phyloP scores from a whole-genome alignment of 495 filamentous ascomycete species.

The Hypoxylon rickii region DNA sequence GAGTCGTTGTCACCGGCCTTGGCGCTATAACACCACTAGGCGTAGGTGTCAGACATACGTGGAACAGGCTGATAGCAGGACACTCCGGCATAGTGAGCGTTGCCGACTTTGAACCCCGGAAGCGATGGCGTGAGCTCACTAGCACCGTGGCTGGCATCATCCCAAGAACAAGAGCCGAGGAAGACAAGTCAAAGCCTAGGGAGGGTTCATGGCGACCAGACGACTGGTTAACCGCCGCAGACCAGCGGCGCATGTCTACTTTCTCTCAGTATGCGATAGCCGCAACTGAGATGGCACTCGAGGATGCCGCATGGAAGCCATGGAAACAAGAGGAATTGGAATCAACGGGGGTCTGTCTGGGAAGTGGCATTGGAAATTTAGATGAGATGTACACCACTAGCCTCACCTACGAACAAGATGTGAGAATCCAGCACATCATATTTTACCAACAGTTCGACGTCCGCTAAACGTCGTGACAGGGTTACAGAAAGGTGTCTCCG shows the following conservation, averaged over 20 bases:
- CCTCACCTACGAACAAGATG: slow-evolving; percentile 73
- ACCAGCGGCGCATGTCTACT: slow-evolving; percentile 83
- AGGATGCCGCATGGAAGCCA: slow-evolving; percentile 82
- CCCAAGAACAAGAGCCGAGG: too few species aligned
- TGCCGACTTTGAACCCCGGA: slow-evolving; percentile 54
- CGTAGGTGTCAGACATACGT: slow-evolving; percentile 76
- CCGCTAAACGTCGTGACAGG: slow-evolving; percentile 50
- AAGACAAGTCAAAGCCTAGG: slow-evolving; percentile 10
- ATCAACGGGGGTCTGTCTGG: slow-evolving; percentile 85
- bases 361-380: slow-evolving; percentile 95
- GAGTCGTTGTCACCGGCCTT: slow-evolving; percentile 93
- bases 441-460: background rate
- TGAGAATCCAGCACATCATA: slow-evolving; percentile 51
- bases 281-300: slow-evolving; percentile 82
- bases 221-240: slow-evolving; percentile 74
- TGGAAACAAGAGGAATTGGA: slow-evolving; percentile 63
- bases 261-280: slow-evolving; percentile 93
- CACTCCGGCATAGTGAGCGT: slow-evolving; percentile 80
- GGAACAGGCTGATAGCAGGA: slow-evolving; percentile 78
- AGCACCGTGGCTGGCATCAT: slow-evolving; percentile 85
- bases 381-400: slow-evolving; percentile 86
- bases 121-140: slow-evolving; percentile 68
- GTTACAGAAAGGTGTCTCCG: slow-evolving; percentile 89
- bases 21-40: slow-evolving; percentile 91
- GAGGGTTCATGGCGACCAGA: slow-evolving; percentile 65